Conservation (phyloP, 1,284 basidiomycete genomes). For the Fomitopsis pinicola region DNA sequence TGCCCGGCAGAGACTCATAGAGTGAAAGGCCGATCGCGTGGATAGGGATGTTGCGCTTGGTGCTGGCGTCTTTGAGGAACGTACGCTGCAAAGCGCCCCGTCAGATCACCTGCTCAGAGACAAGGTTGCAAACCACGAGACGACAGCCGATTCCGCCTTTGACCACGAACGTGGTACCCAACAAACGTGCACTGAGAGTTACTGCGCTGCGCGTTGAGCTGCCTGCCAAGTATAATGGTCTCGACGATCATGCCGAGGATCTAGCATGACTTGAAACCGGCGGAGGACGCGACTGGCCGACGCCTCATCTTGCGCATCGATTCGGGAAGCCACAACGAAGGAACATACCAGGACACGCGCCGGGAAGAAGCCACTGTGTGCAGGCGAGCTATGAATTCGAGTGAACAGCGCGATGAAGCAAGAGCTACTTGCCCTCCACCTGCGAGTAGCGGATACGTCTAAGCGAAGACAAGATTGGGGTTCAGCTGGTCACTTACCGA, state of each 20-base stretch:
- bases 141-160: not conserved
- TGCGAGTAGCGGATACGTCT: slow-evolving; percentile 22
- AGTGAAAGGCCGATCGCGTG: slow-evolving; percentile 90
- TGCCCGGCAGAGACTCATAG: slow-evolving; percentile 82
- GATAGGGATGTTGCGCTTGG: slow-evolving; percentile 83
- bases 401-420: slow-evolving; percentile 13
- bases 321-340: not conserved
- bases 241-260: not conserved
- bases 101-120: not conserved
- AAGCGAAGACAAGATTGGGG: not conserved
- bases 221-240: no score
- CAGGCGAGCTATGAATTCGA: not conserved
- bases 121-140: not conserved
- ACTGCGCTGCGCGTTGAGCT: no score
- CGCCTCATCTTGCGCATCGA: not conserved
- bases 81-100: slow-evolving; percentile 55
- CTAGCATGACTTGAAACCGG: not conserved
- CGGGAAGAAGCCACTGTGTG: slow-evolving; percentile 85
- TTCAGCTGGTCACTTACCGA: slow-evolving; percentile 46
- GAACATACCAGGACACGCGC: slow-evolving; percentile 78
- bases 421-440: slow-evolving; percentile 69
- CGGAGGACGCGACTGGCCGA: not conserved
- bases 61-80: slow-evolving; percentile 72
- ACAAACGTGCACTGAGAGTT: not conserved
- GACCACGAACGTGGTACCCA: not conserved